Conservation (phyloP, 2,329 filamentous ascomycete species). For the Corinectria fuckeliana region DNA sequence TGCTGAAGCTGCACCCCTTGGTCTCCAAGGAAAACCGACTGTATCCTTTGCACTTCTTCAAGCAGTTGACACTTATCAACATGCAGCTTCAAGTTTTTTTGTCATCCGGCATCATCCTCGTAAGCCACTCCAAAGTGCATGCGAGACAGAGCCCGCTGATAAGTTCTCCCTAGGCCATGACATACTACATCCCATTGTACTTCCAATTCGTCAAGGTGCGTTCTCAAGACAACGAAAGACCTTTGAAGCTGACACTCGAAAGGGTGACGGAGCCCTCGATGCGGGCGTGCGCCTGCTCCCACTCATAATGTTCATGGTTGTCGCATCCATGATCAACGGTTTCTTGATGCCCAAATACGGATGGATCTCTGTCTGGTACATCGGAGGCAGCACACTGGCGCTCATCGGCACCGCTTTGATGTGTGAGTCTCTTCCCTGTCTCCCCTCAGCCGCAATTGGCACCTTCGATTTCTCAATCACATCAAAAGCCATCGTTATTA, state of each 20-base stretch:
- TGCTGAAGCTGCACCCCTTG: slow-evolving; percentile 47
- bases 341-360: slow-evolving; percentile 42
- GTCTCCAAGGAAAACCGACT: slow-evolving; percentile 45
- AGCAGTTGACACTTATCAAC: slow-evolving; percentile 20
- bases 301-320: slow-evolving; percentile 46
- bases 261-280: slow-evolving; percentile 47
- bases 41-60: slow-evolving; percentile 44
- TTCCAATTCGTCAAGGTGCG: slow-evolving; percentile 52
- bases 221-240: too few species aligned
- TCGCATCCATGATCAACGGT: slow-evolving; percentile 46
- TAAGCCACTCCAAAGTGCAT: slow-evolving; percentile 6
- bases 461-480: too few species aligned
- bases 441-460: too few species aligned
- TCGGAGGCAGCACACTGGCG: slow-evolving; percentile 43
- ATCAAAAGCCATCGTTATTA: neutral
- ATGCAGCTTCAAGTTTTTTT: slow-evolving; percentile 32
- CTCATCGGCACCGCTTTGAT: slow-evolving; percentile 44
- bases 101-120: slow-evolving; percentile 38
- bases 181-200: slow-evolving; percentile 57
- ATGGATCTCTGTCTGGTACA: slow-evolving; percentile 47
- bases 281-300: slow-evolving; percentile 50
- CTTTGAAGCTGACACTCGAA: too few species aligned
- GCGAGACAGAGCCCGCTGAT: neutral
- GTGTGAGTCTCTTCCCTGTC: slow-evolving; percentile 17
- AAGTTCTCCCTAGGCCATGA: slow-evolving; percentile 24